Evolutionary conservation across 2,329 filamentous ascomycete genomes (phyloP).

Genomic region (Fusarium mundagurra): DNA sequence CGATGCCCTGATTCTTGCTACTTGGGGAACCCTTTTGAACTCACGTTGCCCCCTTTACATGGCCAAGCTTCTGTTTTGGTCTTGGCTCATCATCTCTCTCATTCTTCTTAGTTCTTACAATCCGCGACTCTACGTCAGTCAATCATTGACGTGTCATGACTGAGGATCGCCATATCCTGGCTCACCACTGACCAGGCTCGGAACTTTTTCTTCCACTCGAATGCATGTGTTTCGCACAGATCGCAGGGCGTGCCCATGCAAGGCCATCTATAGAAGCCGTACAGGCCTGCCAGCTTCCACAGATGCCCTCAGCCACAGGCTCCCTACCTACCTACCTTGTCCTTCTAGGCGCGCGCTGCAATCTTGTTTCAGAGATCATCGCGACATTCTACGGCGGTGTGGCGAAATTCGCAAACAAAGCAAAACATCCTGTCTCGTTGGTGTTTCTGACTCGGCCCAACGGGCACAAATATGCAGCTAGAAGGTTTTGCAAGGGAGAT

Average conservation of each 20-base stretch:
- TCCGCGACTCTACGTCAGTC: neutral
- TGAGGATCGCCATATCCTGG: neutral
- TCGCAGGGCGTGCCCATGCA: neutral
- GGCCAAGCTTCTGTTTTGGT: conserved; percentile 4
- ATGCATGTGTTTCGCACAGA: neutral
- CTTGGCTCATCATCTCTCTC: neutral
- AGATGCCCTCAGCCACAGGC: conserved; percentile 9
- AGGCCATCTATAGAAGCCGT: neutral
- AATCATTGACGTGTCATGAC: neutral
- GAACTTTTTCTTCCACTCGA: neutral
- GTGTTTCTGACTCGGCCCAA: conserved; percentile 10
- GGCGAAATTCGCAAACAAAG: conserved; percentile 36
- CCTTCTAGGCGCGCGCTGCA: neutral
- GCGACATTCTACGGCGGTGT: conserved; percentile 41
- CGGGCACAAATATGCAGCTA: conserved; percentile 16
- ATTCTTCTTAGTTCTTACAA: neutral
- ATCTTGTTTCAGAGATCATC: conserved; percentile 9
- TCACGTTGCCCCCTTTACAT: neutral
- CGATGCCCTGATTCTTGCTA: conserved; percentile 5
- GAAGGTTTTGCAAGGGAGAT: conserved; percentile 2
- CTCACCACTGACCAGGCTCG: neutral
- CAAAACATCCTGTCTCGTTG: conserved; percentile 8
- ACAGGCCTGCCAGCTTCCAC: neutral
- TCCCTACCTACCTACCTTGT: neutral
- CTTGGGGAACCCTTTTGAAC: neutral